Conservation (phyloP, 331 rosid genomes). For the Rhamnella rubrinervis region DNA sequence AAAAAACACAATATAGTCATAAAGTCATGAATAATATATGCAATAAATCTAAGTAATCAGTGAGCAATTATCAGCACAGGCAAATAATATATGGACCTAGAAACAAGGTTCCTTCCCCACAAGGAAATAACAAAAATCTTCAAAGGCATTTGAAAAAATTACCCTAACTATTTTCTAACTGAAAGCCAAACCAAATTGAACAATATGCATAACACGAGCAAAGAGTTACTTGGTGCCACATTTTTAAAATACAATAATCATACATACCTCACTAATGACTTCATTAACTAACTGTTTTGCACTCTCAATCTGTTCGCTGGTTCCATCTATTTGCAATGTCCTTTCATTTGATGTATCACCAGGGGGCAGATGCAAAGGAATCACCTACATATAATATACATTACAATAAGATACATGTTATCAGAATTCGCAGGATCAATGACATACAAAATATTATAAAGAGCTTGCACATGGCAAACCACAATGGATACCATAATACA, state of each 20-base stretch:
- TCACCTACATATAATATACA: constrained; percentile 54
- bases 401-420: neutral
- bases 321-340: constrained; percentile 88
- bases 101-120: neutral
- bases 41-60: neutral
- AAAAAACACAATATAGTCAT: neutral
- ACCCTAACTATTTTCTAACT: neutral
- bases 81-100: neutral
- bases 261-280: constrained; percentile 83
- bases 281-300: constrained; percentile 88
- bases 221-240: constrained; percentile 24
- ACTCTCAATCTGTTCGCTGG: constrained; percentile 80
- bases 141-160: neutral
- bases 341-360: constrained; percentile 87
- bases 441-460: neutral
- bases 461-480: neutral
- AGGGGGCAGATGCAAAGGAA: constrained; percentile 97
- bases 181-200: neutral
- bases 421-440: neutral
- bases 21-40: neutral
- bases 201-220: constrained; percentile 12
- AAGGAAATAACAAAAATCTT: neutral
- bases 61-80: neutral
- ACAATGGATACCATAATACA: no score
- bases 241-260: constrained; percentile 15